Conservation (phyloP, 2,329 filamentous ascomycete genomes). For the Cercospora citrullina region DNA sequence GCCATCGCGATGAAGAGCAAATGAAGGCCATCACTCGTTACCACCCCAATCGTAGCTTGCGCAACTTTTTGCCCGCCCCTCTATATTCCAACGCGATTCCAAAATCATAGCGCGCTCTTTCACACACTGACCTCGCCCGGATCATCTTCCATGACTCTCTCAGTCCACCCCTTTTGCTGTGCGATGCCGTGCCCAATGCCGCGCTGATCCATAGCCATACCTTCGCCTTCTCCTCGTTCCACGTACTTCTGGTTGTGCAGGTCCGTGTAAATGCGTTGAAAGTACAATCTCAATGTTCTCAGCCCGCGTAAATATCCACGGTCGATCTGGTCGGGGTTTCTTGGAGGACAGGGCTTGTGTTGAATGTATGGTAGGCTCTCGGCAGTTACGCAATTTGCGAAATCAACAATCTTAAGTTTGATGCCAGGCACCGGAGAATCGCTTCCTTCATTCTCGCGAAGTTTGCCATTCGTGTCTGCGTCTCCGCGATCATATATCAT, state of each 20-base stretch:
- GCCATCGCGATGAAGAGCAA: background rate
- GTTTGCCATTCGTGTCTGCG: slow-evolving; percentile 52
- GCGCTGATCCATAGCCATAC: slow-evolving; percentile 38
- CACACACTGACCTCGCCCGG: slow-evolving; percentile 27
- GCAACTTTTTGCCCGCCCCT: background rate
- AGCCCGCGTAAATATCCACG: slow-evolving; percentile 86
- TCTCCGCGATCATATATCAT: slow-evolving; percentile 94
- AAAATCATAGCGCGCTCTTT: background rate
- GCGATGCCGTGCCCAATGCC: slow-evolving; percentile 31
- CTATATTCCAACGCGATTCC: slow-evolving; percentile 3
- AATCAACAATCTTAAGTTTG: slow-evolving; percentile 96
- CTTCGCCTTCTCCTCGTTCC: slow-evolving; percentile 39
- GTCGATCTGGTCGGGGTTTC: slow-evolving; percentile 77
- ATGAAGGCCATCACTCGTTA: background rate
- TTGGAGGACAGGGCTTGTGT: slow-evolving; percentile 68
- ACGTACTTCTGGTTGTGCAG: slow-evolving; percentile 46
- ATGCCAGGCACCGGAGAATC: slow-evolving; percentile 48
- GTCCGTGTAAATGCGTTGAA: slow-evolving; percentile 82
- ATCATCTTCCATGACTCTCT: slow-evolving; percentile 25
- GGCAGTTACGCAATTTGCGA: slow-evolving; percentile 93
- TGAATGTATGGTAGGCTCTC: slow-evolving; percentile 62
- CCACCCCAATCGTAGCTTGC: slow-evolving; percentile 1
- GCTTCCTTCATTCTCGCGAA: slow-evolving; percentile 16
- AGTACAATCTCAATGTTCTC: slow-evolving; percentile 75
- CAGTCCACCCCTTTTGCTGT: slow-evolving; percentile 28